These are phyloP conservation scores for Chlorokybus atmophyticus DNA, from an alignment of 139 green algal genomes.

Conservation along the genomic window DNA sequence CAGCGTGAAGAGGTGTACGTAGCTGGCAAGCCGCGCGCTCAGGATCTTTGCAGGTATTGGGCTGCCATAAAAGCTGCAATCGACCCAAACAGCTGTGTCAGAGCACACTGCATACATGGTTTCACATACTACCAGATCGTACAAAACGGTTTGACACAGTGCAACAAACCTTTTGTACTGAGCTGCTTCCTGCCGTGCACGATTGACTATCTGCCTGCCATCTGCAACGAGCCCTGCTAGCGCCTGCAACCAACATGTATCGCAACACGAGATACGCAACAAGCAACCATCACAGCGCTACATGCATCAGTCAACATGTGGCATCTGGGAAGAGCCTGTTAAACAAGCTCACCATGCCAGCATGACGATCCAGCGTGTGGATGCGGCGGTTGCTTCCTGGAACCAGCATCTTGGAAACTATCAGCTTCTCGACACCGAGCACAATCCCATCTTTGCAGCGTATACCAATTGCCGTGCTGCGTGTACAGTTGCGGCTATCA, in stretches of 20 bases:
- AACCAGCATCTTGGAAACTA: slow-evolving; percentile 92
- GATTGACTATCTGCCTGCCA: slow-evolving; percentile 65
- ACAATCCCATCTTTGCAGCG: slow-evolving; percentile 93
- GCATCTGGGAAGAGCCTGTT: no score
- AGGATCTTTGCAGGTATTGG: slow-evolving; percentile 80
- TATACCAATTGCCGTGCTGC: slow-evolving; percentile 83
- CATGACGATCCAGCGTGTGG: slow-evolving; percentile 70
- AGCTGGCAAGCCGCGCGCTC: slow-evolving; percentile 74
- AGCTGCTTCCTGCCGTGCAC: slow-evolving; percentile 54
- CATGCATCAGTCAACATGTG: no score
- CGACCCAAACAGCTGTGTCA: no score
- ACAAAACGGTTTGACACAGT: no score
- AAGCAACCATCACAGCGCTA: no score
- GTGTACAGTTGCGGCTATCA: no score
- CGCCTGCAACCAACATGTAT: no score
- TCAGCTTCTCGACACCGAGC: slow-evolving; percentile 84
- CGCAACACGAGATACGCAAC: no score
- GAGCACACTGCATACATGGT: no score
- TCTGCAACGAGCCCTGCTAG: slow-evolving; percentile 32
- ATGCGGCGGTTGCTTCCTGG: slow-evolving; percentile 73
- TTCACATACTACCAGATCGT: no score
- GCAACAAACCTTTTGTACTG: slow-evolving; percentile 49
- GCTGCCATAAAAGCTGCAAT: slow-evolving; percentile 84
- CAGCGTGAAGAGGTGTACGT: slow-evolving; percentile 92
- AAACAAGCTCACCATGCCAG: slow-evolving; percentile 59